Evolutionary conservation across 768 basidiomycete genomes (phyloP).

Genomic region (Porphyrellus cyaneotinctus): DNA sequence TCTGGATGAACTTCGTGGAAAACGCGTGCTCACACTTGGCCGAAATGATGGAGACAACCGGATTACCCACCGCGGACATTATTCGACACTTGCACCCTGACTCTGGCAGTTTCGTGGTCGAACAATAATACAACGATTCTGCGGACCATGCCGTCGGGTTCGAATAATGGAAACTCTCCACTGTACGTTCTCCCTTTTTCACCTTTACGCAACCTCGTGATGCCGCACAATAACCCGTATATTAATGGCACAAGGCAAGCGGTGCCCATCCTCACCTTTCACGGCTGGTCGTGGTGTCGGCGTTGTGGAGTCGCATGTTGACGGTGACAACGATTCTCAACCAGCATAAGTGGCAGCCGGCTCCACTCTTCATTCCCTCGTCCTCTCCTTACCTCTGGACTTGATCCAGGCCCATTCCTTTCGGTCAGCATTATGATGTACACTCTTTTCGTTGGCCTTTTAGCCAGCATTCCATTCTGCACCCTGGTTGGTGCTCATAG

Average conservation of each 20-base stretch:
- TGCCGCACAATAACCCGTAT: conserved; percentile 9
- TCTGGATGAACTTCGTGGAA: no score
- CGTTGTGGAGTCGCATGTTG: neutral
- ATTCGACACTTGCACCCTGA: no score
- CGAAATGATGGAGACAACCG: no score
- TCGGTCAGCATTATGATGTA: conserved; percentile 25
- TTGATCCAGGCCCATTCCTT: conserved; percentile 7
- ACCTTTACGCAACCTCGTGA: neutral
- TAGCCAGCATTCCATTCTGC: conserved; percentile 31
- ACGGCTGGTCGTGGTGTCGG: neutral
- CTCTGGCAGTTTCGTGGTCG: no score
- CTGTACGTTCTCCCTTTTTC: neutral
- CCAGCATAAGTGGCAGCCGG: conserved; percentile 1
- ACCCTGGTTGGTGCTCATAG: conserved; percentile 37
- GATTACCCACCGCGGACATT: no score
- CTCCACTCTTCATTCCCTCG: neutral
- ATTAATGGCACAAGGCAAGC: conserved; percentile 20
- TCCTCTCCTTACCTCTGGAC: neutral
- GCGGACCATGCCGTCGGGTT: no score
- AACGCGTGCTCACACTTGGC: no score
- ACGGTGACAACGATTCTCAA: neutral
- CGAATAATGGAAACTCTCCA: neutral
- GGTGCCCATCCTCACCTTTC: neutral
- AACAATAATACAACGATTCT: no score
- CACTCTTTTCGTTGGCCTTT: conserved; percentile 30